Conservation (phyloP, 805 yeast species). For the Candida arabinofermentans region DNA sequence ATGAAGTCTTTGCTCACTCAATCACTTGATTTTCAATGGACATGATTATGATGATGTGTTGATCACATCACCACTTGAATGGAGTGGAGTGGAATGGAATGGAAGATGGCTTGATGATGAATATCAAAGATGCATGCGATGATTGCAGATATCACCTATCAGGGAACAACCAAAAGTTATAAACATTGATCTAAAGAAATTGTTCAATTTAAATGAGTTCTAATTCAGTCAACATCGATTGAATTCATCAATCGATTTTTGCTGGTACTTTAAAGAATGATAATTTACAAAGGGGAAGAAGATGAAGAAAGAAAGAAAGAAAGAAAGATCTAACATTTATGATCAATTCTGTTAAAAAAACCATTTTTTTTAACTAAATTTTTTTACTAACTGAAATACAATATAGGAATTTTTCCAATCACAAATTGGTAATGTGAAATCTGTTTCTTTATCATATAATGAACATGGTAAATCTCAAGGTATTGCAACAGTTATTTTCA, state of each 20-base stretch:
- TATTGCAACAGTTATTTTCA: slow-evolving; percentile 82
- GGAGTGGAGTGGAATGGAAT: too few relatives aligned
- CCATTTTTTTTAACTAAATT: slow-evolving; percentile 3
- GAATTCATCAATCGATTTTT: neutral
- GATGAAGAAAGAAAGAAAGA: neutral
- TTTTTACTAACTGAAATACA: too few relatives aligned
- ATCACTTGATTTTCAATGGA: too few relatives aligned
- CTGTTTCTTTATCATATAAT: slow-evolving; percentile 72
- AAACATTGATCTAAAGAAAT: neutral
- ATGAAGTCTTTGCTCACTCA: neutral
- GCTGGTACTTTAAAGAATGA: too few relatives aligned
- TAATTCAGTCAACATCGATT: neutral
- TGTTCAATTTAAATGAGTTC: neutral
- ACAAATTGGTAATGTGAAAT: slow-evolving; percentile 80
- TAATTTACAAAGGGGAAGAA: too few relatives aligned
- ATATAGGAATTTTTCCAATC: slow-evolving; percentile 81
- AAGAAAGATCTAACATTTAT: too few relatives aligned
- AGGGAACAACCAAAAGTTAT: too few relatives aligned
- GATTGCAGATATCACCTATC: neutral
- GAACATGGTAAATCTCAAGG: slow-evolving; percentile 90
- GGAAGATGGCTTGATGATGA: too few relatives aligned
- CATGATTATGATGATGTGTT: too few relatives aligned
- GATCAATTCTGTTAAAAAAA: too few relatives aligned
- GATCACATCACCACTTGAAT: too few relatives aligned
- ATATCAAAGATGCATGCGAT: too few relatives aligned